Evolutionary conservation across 2,329 filamentous ascomycete genomes (phyloP).

Genomic region (Aspergillus fructus): DNA sequence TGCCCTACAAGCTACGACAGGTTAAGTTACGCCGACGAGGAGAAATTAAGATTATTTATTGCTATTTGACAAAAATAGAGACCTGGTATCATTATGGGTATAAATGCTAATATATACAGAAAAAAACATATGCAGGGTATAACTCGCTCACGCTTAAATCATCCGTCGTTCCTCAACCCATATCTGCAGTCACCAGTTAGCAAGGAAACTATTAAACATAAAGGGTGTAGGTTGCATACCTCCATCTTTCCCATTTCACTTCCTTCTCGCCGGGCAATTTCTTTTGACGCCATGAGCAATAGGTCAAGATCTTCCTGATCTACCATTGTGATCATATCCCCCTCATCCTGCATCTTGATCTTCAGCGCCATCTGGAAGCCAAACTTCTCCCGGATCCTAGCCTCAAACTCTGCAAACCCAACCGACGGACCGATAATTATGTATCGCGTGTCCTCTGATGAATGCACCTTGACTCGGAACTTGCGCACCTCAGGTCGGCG

Average conservation of each 20-base stretch:
- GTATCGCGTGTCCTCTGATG: constrained; percentile 81
- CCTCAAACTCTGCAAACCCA: constrained; percentile 74
- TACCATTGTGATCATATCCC: constrained; percentile 95
- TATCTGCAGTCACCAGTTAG: constrained; percentile 32
- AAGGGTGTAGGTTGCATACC: constrained; percentile 56
- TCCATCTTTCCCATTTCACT: constrained; percentile 91
- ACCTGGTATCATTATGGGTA: constrained; percentile 16
- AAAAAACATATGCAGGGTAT: constrained; percentile 9
- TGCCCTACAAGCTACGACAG: constrained; percentile 9
- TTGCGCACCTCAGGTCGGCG: constrained; percentile 66
- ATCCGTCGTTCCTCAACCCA: constrained; percentile 39
- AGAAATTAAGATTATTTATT: background rate
- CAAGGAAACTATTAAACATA: background rate
- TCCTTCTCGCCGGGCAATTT: constrained; percentile 68
- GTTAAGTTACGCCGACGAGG: background rate
- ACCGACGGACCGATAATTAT: constrained; percentile 77
- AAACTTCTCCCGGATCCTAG: constrained; percentile 84
- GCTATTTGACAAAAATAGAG: background rate
- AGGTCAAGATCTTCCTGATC: constrained; percentile 96
- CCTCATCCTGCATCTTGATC: constrained; percentile 89
- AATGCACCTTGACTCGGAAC: constrained; percentile 89
- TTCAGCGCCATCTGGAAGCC: constrained; percentile 61
- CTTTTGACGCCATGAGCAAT: constrained; percentile 70
- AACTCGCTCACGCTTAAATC: constrained; percentile 8
- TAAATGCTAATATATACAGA: constrained; percentile 17